These are phyloP conservation scores for Xylaria longipes DNA, from an alignment of 495 filamentous ascomycete species.

Conservation along the genomic window DNA sequence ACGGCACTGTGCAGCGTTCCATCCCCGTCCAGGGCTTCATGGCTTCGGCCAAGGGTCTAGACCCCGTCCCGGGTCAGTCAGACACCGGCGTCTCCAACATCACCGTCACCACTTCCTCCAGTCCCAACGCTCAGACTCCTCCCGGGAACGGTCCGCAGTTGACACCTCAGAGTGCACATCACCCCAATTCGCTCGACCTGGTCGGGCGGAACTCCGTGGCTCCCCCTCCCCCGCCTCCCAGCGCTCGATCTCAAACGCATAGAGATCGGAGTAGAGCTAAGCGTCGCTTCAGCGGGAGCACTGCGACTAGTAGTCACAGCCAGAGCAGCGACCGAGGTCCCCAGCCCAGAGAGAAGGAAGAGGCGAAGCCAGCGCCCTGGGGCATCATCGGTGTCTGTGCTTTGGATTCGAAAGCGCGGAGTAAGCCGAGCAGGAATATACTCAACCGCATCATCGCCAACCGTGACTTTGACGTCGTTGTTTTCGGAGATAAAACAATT, in stretches of 20 bases:
- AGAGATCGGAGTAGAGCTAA: slow-evolving; percentile 76
- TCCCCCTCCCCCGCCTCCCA: slow-evolving; percentile 32
- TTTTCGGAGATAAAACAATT: slow-evolving; percentile 99
- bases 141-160: slow-evolving; percentile 49
- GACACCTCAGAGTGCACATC: slow-evolving; percentile 47
- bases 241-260: slow-evolving; percentile 51
- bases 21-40: slow-evolving; percentile 44
- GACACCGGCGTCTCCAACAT: slow-evolving; percentile 61
- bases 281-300: slow-evolving; percentile 78
- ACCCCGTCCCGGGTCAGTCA: slow-evolving; percentile 42
- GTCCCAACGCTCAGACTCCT: slow-evolving; percentile 41
- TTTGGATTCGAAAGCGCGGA: slow-evolving; percentile 92
- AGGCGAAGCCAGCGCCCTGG: slow-evolving; percentile 55
- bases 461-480: slow-evolving; percentile 91
- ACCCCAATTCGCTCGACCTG: slow-evolving; percentile 45
- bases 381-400: slow-evolving; percentile 90
- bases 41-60: slow-evolving; percentile 45
- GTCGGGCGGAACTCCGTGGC: slow-evolving; percentile 36
- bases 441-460: slow-evolving; percentile 88
- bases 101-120: slow-evolving; percentile 60
- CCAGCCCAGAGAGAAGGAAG: slow-evolving; percentile 55
- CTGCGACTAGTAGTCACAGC: slow-evolving; percentile 72
- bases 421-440: slow-evolving; percentile 95
- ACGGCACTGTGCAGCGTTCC: slow-evolving; percentile 36
- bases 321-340: slow-evolving; percentile 62